Evolutionary conservation across 768 basidiomycete genomes (phyloP).

Genomic region (Antrodiella citrinella): DNA sequence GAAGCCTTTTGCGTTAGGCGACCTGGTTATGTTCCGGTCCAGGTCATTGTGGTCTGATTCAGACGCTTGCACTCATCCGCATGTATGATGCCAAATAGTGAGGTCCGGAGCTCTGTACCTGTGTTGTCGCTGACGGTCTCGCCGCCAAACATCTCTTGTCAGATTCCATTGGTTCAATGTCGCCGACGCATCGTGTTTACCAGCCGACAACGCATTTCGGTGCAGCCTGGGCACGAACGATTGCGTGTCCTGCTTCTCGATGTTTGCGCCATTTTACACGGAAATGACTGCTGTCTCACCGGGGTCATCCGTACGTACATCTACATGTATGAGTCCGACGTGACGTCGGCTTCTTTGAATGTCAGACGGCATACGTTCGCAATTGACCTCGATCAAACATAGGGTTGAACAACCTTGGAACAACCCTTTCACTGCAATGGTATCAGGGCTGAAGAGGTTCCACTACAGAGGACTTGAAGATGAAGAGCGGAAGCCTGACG

Average conservation of each 20-base stretch:
- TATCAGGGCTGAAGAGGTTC: neutral
- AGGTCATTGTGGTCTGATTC: neutral
- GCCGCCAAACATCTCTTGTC: neutral
- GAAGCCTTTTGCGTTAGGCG: neutral
- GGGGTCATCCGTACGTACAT: neutral
- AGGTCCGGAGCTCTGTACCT: neutral
- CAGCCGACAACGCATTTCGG: neutral
- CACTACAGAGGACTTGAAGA: too few relatives aligned
- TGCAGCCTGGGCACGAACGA: neutral
- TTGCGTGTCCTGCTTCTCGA: neutral
- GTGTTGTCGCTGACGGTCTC: neutral
- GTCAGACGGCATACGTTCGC: neutral
- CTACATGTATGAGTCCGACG: neutral
- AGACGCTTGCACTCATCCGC: neutral
- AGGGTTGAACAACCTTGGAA: neutral
- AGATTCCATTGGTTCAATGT: neutral
- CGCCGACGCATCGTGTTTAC: neutral
- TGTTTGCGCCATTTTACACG: neutral
- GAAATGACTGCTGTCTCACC: neutral
- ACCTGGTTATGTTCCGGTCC: neutral
- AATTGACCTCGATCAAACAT: neutral
- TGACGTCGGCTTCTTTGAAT: neutral
- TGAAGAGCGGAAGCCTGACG: too few relatives aligned
- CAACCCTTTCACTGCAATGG: neutral
- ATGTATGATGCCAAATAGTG: neutral